Conservation (phyloP, 2,329 filamentous ascomycete genomes). For the Aureobasidium sp. region DNA sequence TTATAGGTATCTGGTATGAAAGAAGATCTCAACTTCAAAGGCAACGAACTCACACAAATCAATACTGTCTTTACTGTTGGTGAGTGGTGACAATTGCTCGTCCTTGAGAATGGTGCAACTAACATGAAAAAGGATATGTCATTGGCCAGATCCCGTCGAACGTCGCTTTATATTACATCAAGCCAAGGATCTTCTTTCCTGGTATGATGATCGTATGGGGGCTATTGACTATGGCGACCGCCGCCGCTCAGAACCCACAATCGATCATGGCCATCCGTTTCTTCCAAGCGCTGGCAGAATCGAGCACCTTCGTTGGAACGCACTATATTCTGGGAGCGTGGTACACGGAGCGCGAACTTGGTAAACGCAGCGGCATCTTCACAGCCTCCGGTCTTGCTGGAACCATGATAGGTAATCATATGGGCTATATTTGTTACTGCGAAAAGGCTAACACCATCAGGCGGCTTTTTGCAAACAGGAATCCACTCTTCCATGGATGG, state of each 20-base stretch:
- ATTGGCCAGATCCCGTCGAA: slow-evolving; percentile 44
- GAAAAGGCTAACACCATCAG: no score
- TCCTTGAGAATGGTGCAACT: slow-evolving; percentile 36
- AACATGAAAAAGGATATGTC: slow-evolving; percentile 44
- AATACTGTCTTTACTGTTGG: slow-evolving; percentile 29
- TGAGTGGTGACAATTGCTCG: slow-evolving; percentile 53
- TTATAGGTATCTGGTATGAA: slow-evolving; percentile 36
- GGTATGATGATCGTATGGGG: slow-evolving; percentile 49
- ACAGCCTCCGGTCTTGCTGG: slow-evolving; percentile 48
- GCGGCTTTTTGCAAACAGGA: slow-evolving; percentile 36
- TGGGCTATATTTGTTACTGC: no score
- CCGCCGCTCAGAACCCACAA: slow-evolving; percentile 44
- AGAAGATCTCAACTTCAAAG: slow-evolving; percentile 44
- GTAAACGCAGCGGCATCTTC: slow-evolving; percentile 45
- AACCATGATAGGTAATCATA: slow-evolving; percentile 39
- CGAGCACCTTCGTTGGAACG: slow-evolving; percentile 33
- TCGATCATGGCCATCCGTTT: slow-evolving; percentile 55
- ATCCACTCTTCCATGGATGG: slow-evolving; percentile 33
- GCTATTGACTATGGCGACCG: slow-evolving; percentile 54
- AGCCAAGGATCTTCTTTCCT: slow-evolving; percentile 55
- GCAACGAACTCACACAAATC: slow-evolving; percentile 43
- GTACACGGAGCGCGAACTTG: slow-evolving; percentile 18
- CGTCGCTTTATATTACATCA: slow-evolving; percentile 42
- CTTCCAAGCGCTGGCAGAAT: slow-evolving; percentile 43
- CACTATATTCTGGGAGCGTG: slow-evolving; percentile 18